Base-by-base conservation (phyloP, 2,329 filamentous ascomycete species). In the Metarhizium humberi region DNA sequence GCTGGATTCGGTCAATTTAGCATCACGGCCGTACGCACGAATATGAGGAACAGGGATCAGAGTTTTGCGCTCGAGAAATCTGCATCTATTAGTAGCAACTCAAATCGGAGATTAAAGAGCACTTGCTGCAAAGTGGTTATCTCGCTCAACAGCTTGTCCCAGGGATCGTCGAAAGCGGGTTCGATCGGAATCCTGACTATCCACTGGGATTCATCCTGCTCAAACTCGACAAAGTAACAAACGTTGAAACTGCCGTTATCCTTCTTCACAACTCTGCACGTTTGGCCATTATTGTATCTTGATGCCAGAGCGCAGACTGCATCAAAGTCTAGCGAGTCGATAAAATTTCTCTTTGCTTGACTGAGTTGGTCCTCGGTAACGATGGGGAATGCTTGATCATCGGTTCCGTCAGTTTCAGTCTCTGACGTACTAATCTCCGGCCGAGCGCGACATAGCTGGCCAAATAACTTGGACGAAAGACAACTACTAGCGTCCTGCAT, bases 131-230 rank as follows among this genome's bases (percentile, higher is more conserved):
- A 56, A 3, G 63, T 66, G 3, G 61, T 52, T 10, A 65, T 62
- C 51, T 67, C 64, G 45, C 62, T 66, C 43, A 59, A 52, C 20
- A 67, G 36, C 56, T 67, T 66, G 18, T 55, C 52, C 64, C 61
- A 65, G 6, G 59, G 50, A 52, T 64, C 56, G 3, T 58, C 34
- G 11, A 65, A 34, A 29, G 52, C 49, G 1, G 64, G 58, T 50
- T 60, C 59, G 8, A 66, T 60, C 1, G 64, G 63, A 36, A 67
- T 20, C 29, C 63, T 60, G 4, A 66, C 61, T 38, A 64, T 54
- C 62, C 61, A 64, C 13, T 55, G 42, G 7, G 53, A 50, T 7
- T 45, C 53, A 3, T 60, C 57, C 18, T 51, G 42, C 11, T 50
- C 18, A 20, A 54, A 61, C 18, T 58, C 53, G 55, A 64, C 52